Conservation (phyloP, 176 grass and related monocot genomes). For the Rhynchospora tenuis region DNA sequence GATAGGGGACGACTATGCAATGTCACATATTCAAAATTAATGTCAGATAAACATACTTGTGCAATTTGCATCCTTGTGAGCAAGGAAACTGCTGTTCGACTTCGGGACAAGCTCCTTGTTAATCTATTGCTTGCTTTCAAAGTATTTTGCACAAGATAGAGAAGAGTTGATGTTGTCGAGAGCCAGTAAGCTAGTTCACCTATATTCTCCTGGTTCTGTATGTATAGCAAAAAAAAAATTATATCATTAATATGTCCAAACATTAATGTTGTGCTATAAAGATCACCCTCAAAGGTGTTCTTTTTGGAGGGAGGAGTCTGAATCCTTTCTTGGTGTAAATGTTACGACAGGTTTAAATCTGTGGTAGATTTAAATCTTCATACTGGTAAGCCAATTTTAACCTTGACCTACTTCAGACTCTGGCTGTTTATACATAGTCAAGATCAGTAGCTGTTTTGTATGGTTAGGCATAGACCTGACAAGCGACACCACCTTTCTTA, state of each 20-base stretch:
- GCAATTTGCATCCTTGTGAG: constrained; percentile 63
- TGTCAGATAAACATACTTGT: constrained; percentile 37
- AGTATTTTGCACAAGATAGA: constrained; percentile 76
- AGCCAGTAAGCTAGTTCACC: constrained; percentile 84
- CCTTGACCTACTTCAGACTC: not conserved
- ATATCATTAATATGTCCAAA: not conserved
- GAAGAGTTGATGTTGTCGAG: constrained; percentile 74
- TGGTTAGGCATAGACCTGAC: not conserved
- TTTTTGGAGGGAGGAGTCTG: not conserved
- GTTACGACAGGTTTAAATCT: not conserved
- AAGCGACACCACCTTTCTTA: not conserved
- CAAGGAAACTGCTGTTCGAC: constrained; percentile 48
- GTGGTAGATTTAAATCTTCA: not conserved
- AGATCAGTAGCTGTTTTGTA: not conserved
- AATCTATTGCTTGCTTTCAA: constrained; percentile 72
- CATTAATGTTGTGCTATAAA: not conserved
- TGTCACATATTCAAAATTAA: constrained; percentile 1
- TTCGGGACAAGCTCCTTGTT: constrained; percentile 43
- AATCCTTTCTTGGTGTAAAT: not conserved
- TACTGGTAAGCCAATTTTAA: not conserved
- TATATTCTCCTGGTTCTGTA: constrained; percentile 56
- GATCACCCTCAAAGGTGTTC: not conserved
- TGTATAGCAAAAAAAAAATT: not conserved
- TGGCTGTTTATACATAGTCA: not conserved
- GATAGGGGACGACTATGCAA: constrained; percentile 12